These are phyloP conservation scores for Tulasnella sp. DNA, from an alignment of 768 basidiomycete species.

Conservation along the genomic window DNA sequence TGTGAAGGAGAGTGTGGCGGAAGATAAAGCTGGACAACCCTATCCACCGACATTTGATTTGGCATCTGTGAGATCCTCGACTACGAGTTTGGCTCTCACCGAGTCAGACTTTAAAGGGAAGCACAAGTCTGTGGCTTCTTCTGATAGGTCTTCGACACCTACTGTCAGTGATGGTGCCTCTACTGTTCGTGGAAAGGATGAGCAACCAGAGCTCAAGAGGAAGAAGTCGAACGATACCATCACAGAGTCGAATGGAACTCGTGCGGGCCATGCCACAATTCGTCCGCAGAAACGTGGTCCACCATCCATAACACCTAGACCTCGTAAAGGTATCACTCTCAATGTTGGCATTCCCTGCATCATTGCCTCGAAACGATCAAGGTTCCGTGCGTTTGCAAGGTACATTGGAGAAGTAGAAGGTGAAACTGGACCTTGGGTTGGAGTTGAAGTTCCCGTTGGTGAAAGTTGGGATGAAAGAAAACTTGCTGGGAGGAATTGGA, in stretches of 20 bases:
- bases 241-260: slow-evolving; percentile 22
- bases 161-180: slow-evolving; percentile 17
- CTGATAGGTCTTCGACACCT: not conserved
- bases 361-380: slow-evolving; percentile 65
- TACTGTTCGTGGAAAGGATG: slow-evolving; percentile 6
- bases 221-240: slow-evolving; percentile 31
- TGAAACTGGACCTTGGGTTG: slow-evolving; percentile 76
- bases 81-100: too few species aligned
- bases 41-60: too few species aligned
- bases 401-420: slow-evolving; percentile 82
- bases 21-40: too few species aligned
- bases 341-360: slow-evolving; percentile 86
- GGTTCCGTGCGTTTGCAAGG: slow-evolving; percentile 75
- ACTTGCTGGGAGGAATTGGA: slow-evolving; percentile 61
- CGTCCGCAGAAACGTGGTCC: not conserved
- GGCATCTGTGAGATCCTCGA: too few species aligned
- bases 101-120: too few species aligned
- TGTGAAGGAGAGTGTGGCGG: too few species aligned
- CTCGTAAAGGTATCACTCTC: slow-evolving; percentile 46
- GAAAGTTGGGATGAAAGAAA: slow-evolving; percentile 40
- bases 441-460: slow-evolving; percentile 71
- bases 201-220: slow-evolving; percentile 25
- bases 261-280: not conserved
- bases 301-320: not conserved
- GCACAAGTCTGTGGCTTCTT: not conserved